These are phyloP conservation scores for Candida sanyiensis DNA, from an alignment of 805 yeast species.

Conservation along the genomic window DNA sequence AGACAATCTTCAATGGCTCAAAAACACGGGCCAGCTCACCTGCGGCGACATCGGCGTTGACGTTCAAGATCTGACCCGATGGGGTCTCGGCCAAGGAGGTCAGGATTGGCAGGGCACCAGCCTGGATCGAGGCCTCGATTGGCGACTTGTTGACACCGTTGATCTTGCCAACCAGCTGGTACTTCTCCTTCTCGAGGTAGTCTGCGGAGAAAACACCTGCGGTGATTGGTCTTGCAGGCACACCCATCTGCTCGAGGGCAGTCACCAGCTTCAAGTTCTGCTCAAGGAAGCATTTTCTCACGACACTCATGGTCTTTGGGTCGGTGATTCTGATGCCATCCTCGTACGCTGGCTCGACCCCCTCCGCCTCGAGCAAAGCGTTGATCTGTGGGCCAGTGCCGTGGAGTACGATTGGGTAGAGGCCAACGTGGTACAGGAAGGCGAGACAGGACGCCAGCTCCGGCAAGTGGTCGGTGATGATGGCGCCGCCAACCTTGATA, in stretches of 20 bases:
- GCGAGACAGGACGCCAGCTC: conserved; percentile 95
- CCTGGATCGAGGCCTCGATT: conserved; percentile 88
- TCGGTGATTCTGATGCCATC: conserved; percentile 98
- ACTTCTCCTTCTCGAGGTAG: conserved; percentile 83
- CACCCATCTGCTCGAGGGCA: conserved; percentile 94
- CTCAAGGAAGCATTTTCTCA: conserved; percentile 89
- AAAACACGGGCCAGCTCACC: conserved; percentile 95
- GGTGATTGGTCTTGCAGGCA: conserved; percentile 96
- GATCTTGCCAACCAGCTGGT: conserved; percentile 89
- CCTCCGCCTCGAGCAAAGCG: conserved; percentile 85
- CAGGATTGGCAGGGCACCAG: conserved; percentile 94
- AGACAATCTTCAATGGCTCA: conserved; percentile 95
- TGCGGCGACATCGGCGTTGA: conserved; percentile 98
- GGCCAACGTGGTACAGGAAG: conserved; percentile 92
- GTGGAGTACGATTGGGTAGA: conserved; percentile 93
- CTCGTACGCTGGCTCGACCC: conserved; percentile 90
- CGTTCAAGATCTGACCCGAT: conserved; percentile 93
- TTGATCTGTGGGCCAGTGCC: conserved; percentile 99
- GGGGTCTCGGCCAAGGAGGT: conserved; percentile 96
- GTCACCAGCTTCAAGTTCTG: conserved; percentile 93
- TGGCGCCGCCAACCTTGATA: conserved; percentile 98
- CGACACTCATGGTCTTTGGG: conserved; percentile 91
- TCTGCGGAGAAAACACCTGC: conserved; percentile 96
- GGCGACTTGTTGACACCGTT: conserved; percentile 81
- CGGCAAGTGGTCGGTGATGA: conserved; percentile 88